A percentile compares a stretch with the other conserved stretches of the same genome.
Evolutionary conservation across 2,329 filamentous ascomycete species (phyloP).

Genomic region (Cladophialophora chaetospira): DNA sequence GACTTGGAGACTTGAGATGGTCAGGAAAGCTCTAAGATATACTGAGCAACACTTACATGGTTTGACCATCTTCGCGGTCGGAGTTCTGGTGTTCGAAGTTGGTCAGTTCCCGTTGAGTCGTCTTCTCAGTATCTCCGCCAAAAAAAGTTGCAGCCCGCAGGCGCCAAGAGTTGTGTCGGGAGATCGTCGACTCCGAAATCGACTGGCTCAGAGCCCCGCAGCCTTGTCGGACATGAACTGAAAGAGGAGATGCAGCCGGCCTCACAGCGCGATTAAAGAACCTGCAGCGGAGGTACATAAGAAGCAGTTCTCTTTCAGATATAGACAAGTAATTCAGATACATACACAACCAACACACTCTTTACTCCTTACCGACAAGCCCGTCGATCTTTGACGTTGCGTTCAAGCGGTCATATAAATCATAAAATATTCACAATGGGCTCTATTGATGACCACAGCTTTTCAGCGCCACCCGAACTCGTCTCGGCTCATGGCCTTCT

Average conservation of each 20-base stretch:
- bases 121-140: not conserved
- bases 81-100: not conserved
- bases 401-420: not conserved
- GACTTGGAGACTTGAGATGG: conserved; percentile 76
- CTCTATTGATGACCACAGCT: conserved; percentile 38
- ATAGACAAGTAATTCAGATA: not conserved
- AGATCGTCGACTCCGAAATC: not conserved
- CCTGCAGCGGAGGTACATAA: not conserved
- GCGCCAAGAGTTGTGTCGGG: not conserved
- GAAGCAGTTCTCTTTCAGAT: not conserved
- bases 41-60: conserved; percentile 29
- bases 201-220: not conserved
- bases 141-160: conserved; percentile 9
- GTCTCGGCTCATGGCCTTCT: conserved; percentile 46
- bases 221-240: not conserved
- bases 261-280: not conserved
- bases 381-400: not conserved
- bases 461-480: conserved; percentile 44
- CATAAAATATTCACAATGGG: conserved; percentile 31
- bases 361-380: not conserved
- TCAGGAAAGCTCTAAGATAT: conserved; percentile 7
- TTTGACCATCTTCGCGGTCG: conserved; percentile 34
- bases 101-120: not conserved
- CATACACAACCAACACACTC: not conserved
- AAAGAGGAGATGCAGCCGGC: not conserved